phyloP scores from a whole-genome alignment of 805 yeast species.

The Metschnikowia kunwiensis region DNA sequence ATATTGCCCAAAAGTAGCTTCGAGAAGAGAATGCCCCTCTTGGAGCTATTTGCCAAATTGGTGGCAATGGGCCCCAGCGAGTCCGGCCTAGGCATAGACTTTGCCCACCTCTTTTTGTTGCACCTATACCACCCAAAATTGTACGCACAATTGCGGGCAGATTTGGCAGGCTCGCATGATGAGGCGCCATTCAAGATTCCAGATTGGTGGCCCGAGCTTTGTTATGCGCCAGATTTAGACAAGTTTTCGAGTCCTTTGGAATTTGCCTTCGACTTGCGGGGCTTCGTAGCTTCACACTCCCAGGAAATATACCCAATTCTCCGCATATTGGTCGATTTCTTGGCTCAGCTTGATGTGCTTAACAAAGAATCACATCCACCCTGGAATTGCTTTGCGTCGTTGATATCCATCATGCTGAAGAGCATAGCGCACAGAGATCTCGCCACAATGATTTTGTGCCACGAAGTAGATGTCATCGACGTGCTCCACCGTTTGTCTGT shows the following conservation, averaged over 20 bases:
- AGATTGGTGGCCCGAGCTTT: conserved; percentile 12
- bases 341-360: conserved; percentile 2
- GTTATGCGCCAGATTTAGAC: background rate
- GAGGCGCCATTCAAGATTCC: conserved; percentile 6
- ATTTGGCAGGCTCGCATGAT: background rate
- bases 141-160: conserved; percentile 3
- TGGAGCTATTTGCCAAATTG: conserved; percentile 4
- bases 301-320: conserved; percentile 1
- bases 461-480: conserved; percentile 8
- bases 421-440: conserved; percentile 12
- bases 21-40: background rate
- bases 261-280: conserved; percentile 9
- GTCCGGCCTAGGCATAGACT: background rate
- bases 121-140: conserved; percentile 9
- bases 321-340: background rate
- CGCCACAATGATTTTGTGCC: conserved; percentile 10
- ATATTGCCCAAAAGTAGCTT: background rate
- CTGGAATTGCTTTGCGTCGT: conserved; percentile 5
- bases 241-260: conserved; percentile 12
- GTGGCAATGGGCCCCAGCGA: conserved; percentile 2
- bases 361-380: conserved; percentile 6
- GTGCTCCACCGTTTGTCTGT: conserved; percentile 10
- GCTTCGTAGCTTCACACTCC: conserved; percentile 2
- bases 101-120: conserved; percentile 10
- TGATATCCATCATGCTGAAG: conserved; percentile 11